A percentile compares a stretch with the other conserved stretches of the same genome.
Evolutionary conservation across 2,329 filamentous ascomycete species (phyloP).

Genomic region (Aspergillus fischeri): DNA sequence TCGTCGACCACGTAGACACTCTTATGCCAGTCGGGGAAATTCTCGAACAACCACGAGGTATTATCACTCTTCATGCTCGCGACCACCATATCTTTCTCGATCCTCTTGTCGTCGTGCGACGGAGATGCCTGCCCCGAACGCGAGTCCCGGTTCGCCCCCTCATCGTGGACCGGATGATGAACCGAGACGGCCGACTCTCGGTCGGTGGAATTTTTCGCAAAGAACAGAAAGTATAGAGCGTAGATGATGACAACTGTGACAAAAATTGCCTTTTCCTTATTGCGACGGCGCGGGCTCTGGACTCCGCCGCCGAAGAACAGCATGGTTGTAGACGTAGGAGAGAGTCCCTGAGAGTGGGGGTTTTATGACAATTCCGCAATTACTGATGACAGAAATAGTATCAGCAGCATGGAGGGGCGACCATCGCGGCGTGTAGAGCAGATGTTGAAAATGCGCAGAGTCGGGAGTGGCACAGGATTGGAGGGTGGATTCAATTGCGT

Average conservation of each 20-base stretch:
- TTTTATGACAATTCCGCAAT: neutral
- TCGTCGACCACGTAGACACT: conserved; percentile 56
- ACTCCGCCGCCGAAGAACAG: conserved; percentile 31
- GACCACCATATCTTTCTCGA: conserved; percentile 34
- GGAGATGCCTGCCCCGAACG: conserved; percentile 16
- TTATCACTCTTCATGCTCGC: conserved; percentile 39
- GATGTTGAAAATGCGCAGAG: neutral
- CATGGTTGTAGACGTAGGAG: conserved; percentile 40
- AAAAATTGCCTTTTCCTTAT: conserved; percentile 30
- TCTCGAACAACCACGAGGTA: conserved; percentile 37
- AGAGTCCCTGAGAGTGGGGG: neutral
- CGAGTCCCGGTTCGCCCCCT: conserved; percentile 11
- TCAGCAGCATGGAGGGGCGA: neutral
- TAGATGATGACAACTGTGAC: conserved; percentile 31
- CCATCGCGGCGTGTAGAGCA: neutral
- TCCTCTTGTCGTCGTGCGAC: conserved; percentile 11
- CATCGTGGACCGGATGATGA: conserved; percentile 8
- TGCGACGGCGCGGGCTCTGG: conserved; percentile 32
- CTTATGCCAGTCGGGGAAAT: conserved; percentile 47
- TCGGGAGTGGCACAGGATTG: neutral
- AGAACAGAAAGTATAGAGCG: conserved; percentile 32
- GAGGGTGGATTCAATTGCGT: neutral
- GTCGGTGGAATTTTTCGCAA: conserved; percentile 16
- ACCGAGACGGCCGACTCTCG: conserved; percentile 4
- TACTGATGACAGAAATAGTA: neutral